Percentiles rank a stretch among this genome's conserved stretches.
Evolutionary conservation across 495 filamentous ascomycete species (phyloP).

Genomic region (Neurospora sp.): DNA sequence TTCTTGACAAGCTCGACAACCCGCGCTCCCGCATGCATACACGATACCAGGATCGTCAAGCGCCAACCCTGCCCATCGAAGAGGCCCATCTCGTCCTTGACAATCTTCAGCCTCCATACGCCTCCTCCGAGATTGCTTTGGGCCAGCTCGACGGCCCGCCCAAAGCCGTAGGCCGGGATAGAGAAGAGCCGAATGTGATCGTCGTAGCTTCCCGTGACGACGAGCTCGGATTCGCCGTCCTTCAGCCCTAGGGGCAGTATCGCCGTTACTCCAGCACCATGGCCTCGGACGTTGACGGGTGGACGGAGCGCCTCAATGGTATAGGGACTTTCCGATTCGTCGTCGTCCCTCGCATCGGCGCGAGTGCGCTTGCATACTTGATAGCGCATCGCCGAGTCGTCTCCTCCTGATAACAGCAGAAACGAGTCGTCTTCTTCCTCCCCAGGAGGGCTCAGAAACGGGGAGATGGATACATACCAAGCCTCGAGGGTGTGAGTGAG

Average conservation of each 20-base stretch:
- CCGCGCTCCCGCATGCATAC: constrained; percentile 81
- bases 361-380: constrained; percentile 11
- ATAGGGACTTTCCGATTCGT: constrained; percentile 18
- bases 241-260: constrained; percentile 56
- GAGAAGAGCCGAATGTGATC: constrained; percentile 63
- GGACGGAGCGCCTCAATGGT: constrained; percentile 28
- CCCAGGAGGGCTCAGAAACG: background rate
- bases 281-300: constrained; percentile 36
- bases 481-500: constrained; percentile 47
- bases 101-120: constrained; percentile 75
- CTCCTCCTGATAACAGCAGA: constrained; percentile 55
- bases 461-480: constrained; percentile 54
- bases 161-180: constrained; percentile 12
- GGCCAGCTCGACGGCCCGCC: constrained; percentile 38
- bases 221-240: constrained; percentile 33
- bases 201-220: constrained; percentile 90
- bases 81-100: constrained; percentile 21
- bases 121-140: constrained; percentile 70
- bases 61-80: constrained; percentile 15
- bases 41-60: constrained; percentile 66
- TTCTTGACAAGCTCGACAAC: constrained; percentile 40
- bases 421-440: constrained; percentile 3
- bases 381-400: constrained; percentile 46
- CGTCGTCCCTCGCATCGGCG: constrained; percentile 1
- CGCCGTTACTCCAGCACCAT: constrained; percentile 79